Evolutionary conservation across 768 basidiomycete species (phyloP).

Genomic region (Pleurotus cornucopiae): DNA sequence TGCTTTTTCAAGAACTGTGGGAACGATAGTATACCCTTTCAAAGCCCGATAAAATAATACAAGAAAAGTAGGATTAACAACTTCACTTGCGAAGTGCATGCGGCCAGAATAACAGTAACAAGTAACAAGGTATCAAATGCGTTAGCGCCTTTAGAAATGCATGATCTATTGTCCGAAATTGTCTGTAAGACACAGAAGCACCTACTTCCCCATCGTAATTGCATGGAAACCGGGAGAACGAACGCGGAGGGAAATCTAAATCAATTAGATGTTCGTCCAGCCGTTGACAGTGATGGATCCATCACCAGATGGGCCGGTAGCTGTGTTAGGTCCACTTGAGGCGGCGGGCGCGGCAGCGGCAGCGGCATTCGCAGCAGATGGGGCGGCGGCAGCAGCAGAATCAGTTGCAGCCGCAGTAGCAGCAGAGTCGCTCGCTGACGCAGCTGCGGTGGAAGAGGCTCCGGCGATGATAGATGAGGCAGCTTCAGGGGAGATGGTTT

Average conservation of each 20-base stretch:
- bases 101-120: neutral
- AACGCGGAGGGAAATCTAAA: neutral
- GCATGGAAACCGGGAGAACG: neutral
- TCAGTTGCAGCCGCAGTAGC: constrained; percentile 26
- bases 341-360: constrained; percentile 15
- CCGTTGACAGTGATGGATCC: constrained; percentile 44
- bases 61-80: constrained; percentile 5
- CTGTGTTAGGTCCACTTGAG: constrained; percentile 32
- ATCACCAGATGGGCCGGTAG: constrained; percentile 36
- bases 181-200: neutral
- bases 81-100: constrained; percentile 9
- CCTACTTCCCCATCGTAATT: neutral
- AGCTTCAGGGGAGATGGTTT: constrained; percentile 11
- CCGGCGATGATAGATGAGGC: constrained; percentile 18
- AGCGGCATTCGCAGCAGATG: constrained; percentile 14
- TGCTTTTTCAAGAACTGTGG: no score
- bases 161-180: constrained; percentile 4
- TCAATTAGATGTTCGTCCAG: constrained; percentile 26
- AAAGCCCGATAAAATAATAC: constrained; percentile 2
- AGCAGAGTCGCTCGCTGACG: constrained; percentile 31
- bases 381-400: constrained; percentile 12
- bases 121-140: constrained; percentile 8
- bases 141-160: neutral
- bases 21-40: neutral
- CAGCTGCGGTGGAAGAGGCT: constrained; percentile 15